These are phyloP conservation scores for Poronia punctata DNA, from an alignment of 495 filamentous ascomycete genomes.

Conservation along the genomic window DNA sequence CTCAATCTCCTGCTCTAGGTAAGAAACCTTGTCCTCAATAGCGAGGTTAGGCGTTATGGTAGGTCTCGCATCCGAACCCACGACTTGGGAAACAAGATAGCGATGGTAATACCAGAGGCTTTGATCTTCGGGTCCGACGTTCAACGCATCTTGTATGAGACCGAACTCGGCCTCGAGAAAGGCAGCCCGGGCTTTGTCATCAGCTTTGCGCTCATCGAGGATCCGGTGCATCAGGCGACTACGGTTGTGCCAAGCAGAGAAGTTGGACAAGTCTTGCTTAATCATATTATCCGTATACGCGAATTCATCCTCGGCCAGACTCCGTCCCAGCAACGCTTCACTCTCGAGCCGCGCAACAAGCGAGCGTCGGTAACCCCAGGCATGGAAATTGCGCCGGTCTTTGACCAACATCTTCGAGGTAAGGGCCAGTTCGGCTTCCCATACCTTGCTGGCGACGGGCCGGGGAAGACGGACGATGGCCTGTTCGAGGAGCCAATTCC, in stretches of 20 bases:
- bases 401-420: slow-evolving; percentile 77
- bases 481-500: slow-evolving; percentile 76
- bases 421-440: slow-evolving; percentile 75
- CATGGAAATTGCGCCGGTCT: slow-evolving; percentile 92
- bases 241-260: slow-evolving; percentile 92
- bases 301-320: slow-evolving; percentile 74
- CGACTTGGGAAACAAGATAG: slow-evolving; percentile 49
- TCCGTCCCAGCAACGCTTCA: slow-evolving; percentile 39
- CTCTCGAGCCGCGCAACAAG: slow-evolving; percentile 66
- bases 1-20: slow-evolving; percentile 61
- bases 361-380: slow-evolving; percentile 83
- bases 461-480: slow-evolving; percentile 54
- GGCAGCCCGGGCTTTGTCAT: slow-evolving; percentile 50
- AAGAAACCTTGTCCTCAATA: slow-evolving; percentile 52
- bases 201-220: slow-evolving; percentile 60
- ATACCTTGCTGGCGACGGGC: slow-evolving; percentile 52
- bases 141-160: slow-evolving; percentile 66
- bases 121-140: slow-evolving; percentile 84
- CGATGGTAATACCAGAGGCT: slow-evolving; percentile 94
- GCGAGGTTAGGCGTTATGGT: slow-evolving; percentile 59
- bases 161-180: slow-evolving; percentile 74
- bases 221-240: slow-evolving; percentile 73
- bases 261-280: slow-evolving; percentile 75
- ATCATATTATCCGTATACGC: slow-evolving; percentile 89
- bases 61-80: slow-evolving; percentile 29